A percentile compares a stretch with the other conserved stretches of the same genome.
Conservation (phyloP, 495 filamentous ascomycete genomes). For the Lasiosphaeris hirsuta region DNA sequence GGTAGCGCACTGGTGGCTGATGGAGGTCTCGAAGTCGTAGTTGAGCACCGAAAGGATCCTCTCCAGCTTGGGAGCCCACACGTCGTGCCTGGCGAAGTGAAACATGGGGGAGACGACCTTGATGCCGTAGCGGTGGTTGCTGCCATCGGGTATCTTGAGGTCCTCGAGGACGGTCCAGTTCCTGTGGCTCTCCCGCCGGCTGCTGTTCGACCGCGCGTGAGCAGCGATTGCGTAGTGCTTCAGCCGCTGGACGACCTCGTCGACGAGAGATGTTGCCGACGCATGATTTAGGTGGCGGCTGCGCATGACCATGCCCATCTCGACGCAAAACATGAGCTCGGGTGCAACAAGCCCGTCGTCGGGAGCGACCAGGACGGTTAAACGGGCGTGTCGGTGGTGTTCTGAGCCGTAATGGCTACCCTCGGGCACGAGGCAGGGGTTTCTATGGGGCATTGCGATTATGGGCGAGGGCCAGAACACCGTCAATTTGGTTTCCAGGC, state of each 20-base stretch:
- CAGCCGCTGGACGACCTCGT: conserved; percentile 24
- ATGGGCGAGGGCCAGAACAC: too few relatives aligned
- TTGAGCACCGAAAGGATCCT: conserved; percentile 21
- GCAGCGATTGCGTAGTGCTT: conserved; percentile 14
- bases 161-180: conserved; percentile 27
- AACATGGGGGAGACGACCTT: conserved; percentile 28
- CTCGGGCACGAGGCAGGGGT: too few relatives aligned
- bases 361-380: too few relatives aligned
- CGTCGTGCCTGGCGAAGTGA: conserved; percentile 19
- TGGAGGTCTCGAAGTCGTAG: conserved; percentile 26
- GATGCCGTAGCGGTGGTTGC: conserved; percentile 27
- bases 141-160: conserved; percentile 18
- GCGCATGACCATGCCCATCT: conserved; percentile 26
- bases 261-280: conserved; percentile 10
- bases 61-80: conserved; percentile 13
- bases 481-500: too few relatives aligned
- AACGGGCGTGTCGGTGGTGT: too few relatives aligned
- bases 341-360: background rate
- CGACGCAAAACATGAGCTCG: conserved; percentile 30
- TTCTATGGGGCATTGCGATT: too few relatives aligned
- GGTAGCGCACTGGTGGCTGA: conserved; percentile 27
- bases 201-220: background rate
- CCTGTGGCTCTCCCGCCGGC: conserved; percentile 1
- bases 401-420: too few relatives aligned
- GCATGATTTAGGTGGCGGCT: conserved; percentile 26